Evolutionary conservation across 345 rosid species (phyloP).

Genomic region (Arabis hirsuta): DNA sequence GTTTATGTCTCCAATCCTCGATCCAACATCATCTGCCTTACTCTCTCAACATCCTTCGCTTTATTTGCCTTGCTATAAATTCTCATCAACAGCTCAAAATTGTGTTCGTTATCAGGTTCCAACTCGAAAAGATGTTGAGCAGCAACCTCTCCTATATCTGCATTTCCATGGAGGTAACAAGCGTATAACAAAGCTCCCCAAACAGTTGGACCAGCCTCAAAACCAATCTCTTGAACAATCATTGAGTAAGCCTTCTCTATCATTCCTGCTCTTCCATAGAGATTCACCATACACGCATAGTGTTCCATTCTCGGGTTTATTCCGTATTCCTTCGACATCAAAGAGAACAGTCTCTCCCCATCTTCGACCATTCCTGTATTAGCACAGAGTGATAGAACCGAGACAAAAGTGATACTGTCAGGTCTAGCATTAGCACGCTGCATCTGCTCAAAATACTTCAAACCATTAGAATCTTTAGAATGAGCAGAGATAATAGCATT

Average conservation of each 20-base stretch:
- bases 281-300: conserved; percentile 84
- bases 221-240: conserved; percentile 59
- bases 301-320: conserved; percentile 68
- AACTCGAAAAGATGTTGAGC: conserved; percentile 71
- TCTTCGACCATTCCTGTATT: conserved; percentile 63
- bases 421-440: conserved; percentile 52
- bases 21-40: conserved; percentile 65
- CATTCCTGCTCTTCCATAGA: conserved; percentile 76
- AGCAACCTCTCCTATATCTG: conserved; percentile 70
- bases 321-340: conserved; percentile 56
- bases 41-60: conserved; percentile 59
- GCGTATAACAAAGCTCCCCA: conserved; percentile 91
- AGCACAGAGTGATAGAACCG: conserved; percentile 74
- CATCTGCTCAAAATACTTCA: conserved; percentile 67
- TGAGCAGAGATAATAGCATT: conserved; percentile 80
- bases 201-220: conserved; percentile 77
- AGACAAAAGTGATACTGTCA: conserved; percentile 78
- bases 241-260: conserved; percentile 62
- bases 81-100: conserved; percentile 73
- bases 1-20: conserved; percentile 56
- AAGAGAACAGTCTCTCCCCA: conserved; percentile 63
- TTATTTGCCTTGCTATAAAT: conserved; percentile 59
- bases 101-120: conserved; percentile 83
- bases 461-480: conserved; percentile 51
- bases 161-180: conserved; percentile 65